These are phyloP conservation scores for Diaporthe longicolla DNA, from an alignment of 2,329 filamentous ascomycete genomes.

Conservation along the genomic window DNA sequence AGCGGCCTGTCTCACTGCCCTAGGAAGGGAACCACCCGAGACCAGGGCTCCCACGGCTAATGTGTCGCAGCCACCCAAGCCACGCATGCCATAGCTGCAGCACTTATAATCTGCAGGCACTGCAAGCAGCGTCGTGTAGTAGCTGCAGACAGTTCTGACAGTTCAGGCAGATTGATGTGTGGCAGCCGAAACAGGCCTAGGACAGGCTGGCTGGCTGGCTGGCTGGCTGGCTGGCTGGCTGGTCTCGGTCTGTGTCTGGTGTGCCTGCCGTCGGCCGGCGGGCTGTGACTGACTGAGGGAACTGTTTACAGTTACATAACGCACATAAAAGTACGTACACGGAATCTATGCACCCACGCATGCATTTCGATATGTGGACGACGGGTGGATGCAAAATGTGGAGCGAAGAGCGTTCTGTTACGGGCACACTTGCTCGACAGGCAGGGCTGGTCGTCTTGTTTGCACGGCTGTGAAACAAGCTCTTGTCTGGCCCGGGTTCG, in stretches of 20 bases:
- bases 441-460: conserved; percentile 10
- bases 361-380: not conserved
- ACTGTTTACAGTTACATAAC: not conserved
- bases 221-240: not conserved
- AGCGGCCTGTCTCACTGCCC: conserved; percentile 19
- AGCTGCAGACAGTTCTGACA: not conserved
- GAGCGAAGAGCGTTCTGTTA: not conserved
- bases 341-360: not conserved
- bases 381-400: not conserved
- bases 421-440: not conserved
- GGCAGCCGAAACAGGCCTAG: not conserved
- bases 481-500: conserved; percentile 25
- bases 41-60: not conserved
- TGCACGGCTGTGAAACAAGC: conserved; percentile 35
- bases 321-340: conserved; percentile 6
- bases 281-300: not conserved
- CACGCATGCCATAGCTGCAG: conserved; percentile 1
- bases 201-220: not conserved
- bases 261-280: conserved; percentile 2
- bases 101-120: not conserved
- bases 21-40: conserved; percentile 30
- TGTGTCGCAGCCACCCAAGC: conserved; percentile 1
- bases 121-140: not conserved
- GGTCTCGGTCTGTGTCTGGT: conserved; percentile 16
- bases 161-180: not conserved